These are phyloP conservation scores for Tuber aestivum DNA, from an alignment of 495 filamentous ascomycete genomes.

Conservation along the genomic window DNA sequence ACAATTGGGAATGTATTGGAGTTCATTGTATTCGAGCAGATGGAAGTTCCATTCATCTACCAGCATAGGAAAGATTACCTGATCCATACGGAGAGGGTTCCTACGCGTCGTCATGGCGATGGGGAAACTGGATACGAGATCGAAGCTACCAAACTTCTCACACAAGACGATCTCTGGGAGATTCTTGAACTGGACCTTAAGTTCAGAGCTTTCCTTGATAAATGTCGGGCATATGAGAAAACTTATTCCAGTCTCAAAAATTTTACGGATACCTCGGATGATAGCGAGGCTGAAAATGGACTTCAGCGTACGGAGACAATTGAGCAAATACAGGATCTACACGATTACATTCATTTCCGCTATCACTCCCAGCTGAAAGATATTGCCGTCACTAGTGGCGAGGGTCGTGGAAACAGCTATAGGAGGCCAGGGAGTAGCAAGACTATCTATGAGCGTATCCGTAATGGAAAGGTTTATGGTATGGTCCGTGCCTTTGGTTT, in stretches of 20 bases:
- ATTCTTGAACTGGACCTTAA: slow-evolving; percentile 91
- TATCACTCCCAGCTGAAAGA: slow-evolving; percentile 80
- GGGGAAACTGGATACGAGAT: slow-evolving; percentile 67
- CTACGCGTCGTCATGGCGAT: slow-evolving; percentile 49
- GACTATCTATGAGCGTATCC: slow-evolving; percentile 73
- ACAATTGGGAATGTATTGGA: slow-evolving; percentile 89
- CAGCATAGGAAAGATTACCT: slow-evolving; percentile 97
- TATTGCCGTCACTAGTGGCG: slow-evolving; percentile 56
- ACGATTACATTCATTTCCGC: slow-evolving; percentile 94
- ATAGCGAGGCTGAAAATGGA: slow-evolving; percentile 63
- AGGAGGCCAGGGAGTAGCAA: slow-evolving; percentile 72
- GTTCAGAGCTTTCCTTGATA: slow-evolving; percentile 82
- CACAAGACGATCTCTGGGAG: slow-evolving; percentile 88
- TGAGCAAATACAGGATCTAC: slow-evolving; percentile 92
- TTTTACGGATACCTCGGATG: slow-evolving; percentile 23
- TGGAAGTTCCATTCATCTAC: slow-evolving; percentile 94
- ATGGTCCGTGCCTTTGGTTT: slow-evolving; percentile 88
- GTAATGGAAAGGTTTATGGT: slow-evolving; percentile 68
- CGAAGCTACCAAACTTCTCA: slow-evolving; percentile 78
- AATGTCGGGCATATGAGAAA: slow-evolving; percentile 72
- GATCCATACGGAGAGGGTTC: slow-evolving; percentile 78
- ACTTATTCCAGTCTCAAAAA: slow-evolving; percentile 66
- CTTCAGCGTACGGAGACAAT: slow-evolving; percentile 66
- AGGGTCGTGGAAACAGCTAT: slow-evolving; percentile 47
- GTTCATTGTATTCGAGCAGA: slow-evolving; percentile 85